Evolutionary conservation across 2,329 filamentous ascomycete species (phyloP), one percentile per base, ranked within the genome.

Genomic region (Hymenoscyphus fructigenus): DNA sequence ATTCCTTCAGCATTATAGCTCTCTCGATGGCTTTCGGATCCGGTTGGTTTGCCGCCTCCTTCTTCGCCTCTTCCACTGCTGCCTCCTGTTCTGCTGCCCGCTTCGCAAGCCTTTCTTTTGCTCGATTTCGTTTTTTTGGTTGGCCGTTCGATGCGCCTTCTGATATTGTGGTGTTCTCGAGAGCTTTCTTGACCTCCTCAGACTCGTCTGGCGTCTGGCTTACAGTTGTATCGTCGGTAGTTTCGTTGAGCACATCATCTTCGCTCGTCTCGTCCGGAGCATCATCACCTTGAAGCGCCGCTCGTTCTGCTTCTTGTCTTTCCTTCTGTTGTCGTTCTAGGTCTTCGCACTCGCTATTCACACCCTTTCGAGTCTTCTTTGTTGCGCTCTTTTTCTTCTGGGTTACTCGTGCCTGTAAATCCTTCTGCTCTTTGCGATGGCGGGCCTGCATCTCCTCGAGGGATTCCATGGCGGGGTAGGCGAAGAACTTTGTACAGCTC

Each of bases 331-430:
- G 79, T 7, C 85, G 81, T 76, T 94, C 91, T 69, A 92, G 81
- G 61, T 85, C 82, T 66, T 89, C 89, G 70, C 91, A 92, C 75
- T 94, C 91, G 61, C 90, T 83, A 50, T 90, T 92, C 74, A 94
- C 82, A 32, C 89, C 88, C 76, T 90, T 92, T 73, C 81, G 86
- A 71, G 84, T 93, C 86, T 88, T 92, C 80, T 98, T 99, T 57
- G 90, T 96, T 17, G 95, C 93, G 71, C 91, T 90, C 82, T 97
- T 98, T 83, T 97, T 99, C 84, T 97, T 98, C 79, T 90, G 93
- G 5, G 92, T 97, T 74, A 96, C 88, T 66, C 90, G 88, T 60
- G 87, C 85, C 77, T 96, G 91, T 29, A 99, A 84, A 67, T 98
- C 94, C 71, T 88, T 89, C 76, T 91, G 88, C 79, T 99, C 94